phyloP scores from a whole-genome alignment of 257 asterid species.

The Cinchona pubescens region DNA sequence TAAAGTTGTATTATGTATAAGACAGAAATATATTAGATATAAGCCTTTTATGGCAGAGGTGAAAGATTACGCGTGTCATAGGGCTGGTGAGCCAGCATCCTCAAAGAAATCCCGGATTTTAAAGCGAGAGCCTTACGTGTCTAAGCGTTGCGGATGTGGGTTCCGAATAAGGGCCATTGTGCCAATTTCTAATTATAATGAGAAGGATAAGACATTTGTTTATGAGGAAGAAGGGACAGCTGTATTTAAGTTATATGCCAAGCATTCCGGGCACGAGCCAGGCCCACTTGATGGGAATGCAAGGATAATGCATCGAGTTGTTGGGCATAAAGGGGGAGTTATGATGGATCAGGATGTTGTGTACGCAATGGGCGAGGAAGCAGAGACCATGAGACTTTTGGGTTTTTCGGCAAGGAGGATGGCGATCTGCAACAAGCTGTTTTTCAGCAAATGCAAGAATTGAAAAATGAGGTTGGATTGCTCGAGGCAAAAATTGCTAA shows the following conservation, averaged over 20 bases:
- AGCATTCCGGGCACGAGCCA: conserved; percentile 94
- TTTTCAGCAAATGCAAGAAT: conserved; percentile 74
- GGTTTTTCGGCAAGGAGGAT: conserved; percentile 56
- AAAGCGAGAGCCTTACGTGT: conserved; percentile 82
- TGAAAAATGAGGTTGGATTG: conserved; percentile 71
- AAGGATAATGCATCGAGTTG: conserved; percentile 89
- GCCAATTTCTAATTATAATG: conserved; percentile 86
- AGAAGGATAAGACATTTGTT: conserved; percentile 89
- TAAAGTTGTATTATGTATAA: conserved; percentile 85
- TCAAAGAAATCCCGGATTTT: conserved; percentile 62
- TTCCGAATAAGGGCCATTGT: conserved; percentile 91
- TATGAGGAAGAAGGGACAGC: conserved; percentile 97
- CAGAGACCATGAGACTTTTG: conserved; percentile 68
- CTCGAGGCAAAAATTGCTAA: conserved; percentile 78
- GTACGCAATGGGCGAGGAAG: conserved; percentile 77
- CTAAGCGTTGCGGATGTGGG: conserved; percentile 95
- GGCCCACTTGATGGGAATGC: conserved; percentile 97
- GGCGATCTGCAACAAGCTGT: conserved; percentile 62
- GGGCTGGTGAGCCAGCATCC: conserved; percentile 95
- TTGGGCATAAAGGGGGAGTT: conserved; percentile 84
- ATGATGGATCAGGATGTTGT: conserved; percentile 76
- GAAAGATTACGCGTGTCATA: conserved; percentile 94
- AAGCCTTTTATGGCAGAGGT: conserved; percentile 99
- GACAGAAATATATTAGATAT: conserved; percentile 90
- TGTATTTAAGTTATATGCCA: conserved; percentile 88